Conservation (phyloP, 371 early-diverging fungal species). For the Mucor racemosus region DNA sequence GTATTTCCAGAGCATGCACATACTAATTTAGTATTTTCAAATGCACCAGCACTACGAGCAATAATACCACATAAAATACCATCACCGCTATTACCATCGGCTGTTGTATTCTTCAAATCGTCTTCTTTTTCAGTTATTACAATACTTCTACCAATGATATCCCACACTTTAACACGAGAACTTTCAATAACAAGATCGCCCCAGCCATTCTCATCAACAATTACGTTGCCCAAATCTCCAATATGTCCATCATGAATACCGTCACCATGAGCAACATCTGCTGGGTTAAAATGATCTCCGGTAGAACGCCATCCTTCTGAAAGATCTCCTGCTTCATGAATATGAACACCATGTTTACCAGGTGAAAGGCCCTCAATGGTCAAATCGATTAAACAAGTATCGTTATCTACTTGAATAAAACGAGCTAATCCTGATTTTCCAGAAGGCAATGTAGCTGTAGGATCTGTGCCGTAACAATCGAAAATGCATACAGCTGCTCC, state of each 20-base stretch:
- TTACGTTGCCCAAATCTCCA: conserved; percentile 74
- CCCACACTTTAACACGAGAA: conserved; percentile 78
- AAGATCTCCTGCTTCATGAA: conserved; percentile 84
- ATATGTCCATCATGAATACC: conserved; percentile 52
- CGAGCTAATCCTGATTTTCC: conserved; percentile 77
- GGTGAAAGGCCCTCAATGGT: conserved; percentile 74
- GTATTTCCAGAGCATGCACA: conserved; percentile 89
- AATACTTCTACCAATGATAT: conserved; percentile 87
- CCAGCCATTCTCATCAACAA: conserved; percentile 74
- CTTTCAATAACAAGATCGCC: conserved; percentile 78
- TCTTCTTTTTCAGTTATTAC: conserved; percentile 64
- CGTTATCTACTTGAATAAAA: conserved; percentile 74
- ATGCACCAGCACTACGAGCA: conserved; percentile 88
- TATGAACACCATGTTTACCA: conserved; percentile 72
- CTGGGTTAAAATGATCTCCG: conserved; percentile 68
- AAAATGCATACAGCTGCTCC: conserved; percentile 92
- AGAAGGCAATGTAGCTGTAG: conserved; percentile 43
- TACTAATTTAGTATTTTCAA: conserved; percentile 88
- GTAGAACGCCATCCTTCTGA: conserved; percentile 61
- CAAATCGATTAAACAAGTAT: conserved; percentile 76
- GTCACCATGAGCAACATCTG: conserved; percentile 60
- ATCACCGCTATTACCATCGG: conserved; percentile 66
- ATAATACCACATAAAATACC: conserved; percentile 82
- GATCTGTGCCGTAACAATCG: conserved; percentile 61
- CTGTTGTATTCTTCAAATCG: conserved; percentile 43